Base-by-base conservation (phyloP, 2,329 filamentous ascomycete species). In the Pezizomycotina sp. region DNA sequence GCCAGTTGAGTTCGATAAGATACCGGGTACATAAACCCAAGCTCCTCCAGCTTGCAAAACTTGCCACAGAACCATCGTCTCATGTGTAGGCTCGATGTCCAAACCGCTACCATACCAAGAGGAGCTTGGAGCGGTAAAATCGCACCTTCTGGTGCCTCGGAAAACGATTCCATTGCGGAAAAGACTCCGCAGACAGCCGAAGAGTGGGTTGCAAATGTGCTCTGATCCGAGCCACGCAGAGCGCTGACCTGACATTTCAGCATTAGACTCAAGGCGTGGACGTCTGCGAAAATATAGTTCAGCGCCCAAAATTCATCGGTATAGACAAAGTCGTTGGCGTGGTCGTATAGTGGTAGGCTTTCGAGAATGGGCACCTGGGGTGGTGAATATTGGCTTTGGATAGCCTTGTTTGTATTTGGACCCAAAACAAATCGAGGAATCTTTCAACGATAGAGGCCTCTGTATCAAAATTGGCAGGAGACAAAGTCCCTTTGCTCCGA, bases 1-100 rank as follows among this genome's bases (percentile, higher is more conserved):
- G 78, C 72, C 67, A 95, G 77, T 47, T 75, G 74, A 20, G 61
- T 64, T 39, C 86, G 76, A 50, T 86, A 74, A 8, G 70, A 69
- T 19, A 71, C 62, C 1, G 84, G 77, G 48, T 81, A 84, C 15
- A 92, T 77, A 54, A 91, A 92, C 82, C 84, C 84, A 53, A 74
- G 62, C 42, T 67, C 66, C 58, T 95, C 86, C 28, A 92, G 64
- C 34, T 69, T 60, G 12, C 81, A 82, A 55, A 92, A 74, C 56
- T 79, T 86, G 48, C 68, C 67, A 43, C 82, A 71, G 46, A 75
- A 66, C 84, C 84, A 95, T 63, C 73, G 72, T 6, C 71, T 69
- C 53, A 91, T 73, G 46, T 64, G 71, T 16, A 92, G 78, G 45
- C 71, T 73, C 0, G 78, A 81, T n/a, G 93, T 58, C 52, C 89